Evolutionary conservation across 1,139 yeast genomes (phyloP), one percentile per base, ranked within the genome.

Genomic region (Yamadazyma sp.): DNA sequence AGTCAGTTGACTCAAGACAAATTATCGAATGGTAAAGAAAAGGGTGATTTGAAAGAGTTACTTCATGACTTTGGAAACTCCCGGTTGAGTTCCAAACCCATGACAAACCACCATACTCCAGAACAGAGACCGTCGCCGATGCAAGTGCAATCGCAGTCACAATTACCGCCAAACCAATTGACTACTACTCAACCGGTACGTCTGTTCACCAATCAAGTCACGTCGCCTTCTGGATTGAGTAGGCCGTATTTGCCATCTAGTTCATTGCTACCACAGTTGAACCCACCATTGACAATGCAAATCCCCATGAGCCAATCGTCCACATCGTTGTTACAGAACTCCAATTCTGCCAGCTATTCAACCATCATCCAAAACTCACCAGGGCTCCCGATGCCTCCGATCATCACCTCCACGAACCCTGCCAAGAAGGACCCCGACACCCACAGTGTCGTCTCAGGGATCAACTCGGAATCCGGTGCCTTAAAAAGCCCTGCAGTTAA

Each of bases 61-160:
- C 34, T 48, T 12, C 40, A 47, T n/a, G 52, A 49, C 31, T 45
- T 48, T 39, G 52, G 52, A 1, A 49, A 45, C 35, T 46, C 50
- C 12, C 42, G 38, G 29, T 38, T 48, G 31, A 46, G 50, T 32
- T 46, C 51, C n/a, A n/a, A n/a, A n/a, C n/a, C n/a, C 13, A 41
- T 50, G 4, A 46, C 50, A 10, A 40, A 40, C 34, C n/a, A 12
- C 14, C 4, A 9, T 13, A 28, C 31, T 3, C 29, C 27, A 4
- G 26, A 24, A 10, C 17, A 17, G 18, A 18, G n/a, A 18, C 22
- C 4, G n/a, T 22, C 29, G 3, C 29, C 27, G 11, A 6, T n/a
- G n/a, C 35, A 17, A 37, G 33, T 12, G 14, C 31, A 7, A 6
- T 24, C 28, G 6, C 14, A 26, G 13, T 13, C 20, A n/a, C 35